These are phyloP conservation scores for Podospora conica DNA, from an alignment of 495 filamentous ascomycete genomes.

Conservation along the genomic window DNA sequence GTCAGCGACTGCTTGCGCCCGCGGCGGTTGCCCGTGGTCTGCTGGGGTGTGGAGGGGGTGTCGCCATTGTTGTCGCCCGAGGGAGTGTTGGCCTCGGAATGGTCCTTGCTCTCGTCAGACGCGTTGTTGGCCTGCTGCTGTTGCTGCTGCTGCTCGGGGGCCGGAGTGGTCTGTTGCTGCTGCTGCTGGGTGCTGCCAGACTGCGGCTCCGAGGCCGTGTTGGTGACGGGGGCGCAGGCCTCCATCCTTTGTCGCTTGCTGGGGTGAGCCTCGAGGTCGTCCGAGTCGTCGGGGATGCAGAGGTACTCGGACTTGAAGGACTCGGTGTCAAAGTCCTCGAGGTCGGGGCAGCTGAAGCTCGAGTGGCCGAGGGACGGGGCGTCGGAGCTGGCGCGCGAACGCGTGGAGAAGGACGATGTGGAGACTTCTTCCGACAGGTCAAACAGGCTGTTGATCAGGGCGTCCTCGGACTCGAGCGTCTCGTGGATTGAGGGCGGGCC, in stretches of 20 bases:
- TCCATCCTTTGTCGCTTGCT: constrained; percentile 62
- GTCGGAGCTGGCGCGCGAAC: constrained; percentile 67
- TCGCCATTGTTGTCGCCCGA: constrained; percentile 15
- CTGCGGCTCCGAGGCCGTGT: constrained; percentile 37
- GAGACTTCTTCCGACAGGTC: constrained; percentile 53
- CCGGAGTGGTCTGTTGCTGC: constrained; percentile 31
- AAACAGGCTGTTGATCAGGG: constrained; percentile 72
- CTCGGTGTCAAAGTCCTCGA: constrained; percentile 59
- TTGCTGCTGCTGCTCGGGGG: constrained; percentile 10
- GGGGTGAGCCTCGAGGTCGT: constrained; percentile 42
- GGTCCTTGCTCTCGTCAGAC: constrained; percentile 15
- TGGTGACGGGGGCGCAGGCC: constrained; percentile 41
- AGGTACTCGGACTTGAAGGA: constrained; percentile 49
- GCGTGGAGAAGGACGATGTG: constrained; percentile 55
- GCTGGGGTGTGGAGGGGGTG: constrained; percentile 34
- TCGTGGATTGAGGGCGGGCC: constrained; percentile 63
- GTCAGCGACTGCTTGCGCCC: constrained; percentile 98
- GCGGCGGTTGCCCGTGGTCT: constrained; percentile 75
- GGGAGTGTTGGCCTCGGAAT: constrained; percentile 21
- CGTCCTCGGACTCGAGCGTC: constrained; percentile 89
- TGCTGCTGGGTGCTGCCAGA: constrained; percentile 35
- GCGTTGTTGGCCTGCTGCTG: constrained; percentile 25
- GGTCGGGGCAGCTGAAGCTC: constrained; percentile 66
- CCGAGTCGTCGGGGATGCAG: constrained; percentile 42
- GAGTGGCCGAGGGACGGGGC: constrained; percentile 66